phyloP scores from a whole-genome alignment of 2,329 filamentous ascomycete genomes.

The Aspergillus ustus region DNA sequence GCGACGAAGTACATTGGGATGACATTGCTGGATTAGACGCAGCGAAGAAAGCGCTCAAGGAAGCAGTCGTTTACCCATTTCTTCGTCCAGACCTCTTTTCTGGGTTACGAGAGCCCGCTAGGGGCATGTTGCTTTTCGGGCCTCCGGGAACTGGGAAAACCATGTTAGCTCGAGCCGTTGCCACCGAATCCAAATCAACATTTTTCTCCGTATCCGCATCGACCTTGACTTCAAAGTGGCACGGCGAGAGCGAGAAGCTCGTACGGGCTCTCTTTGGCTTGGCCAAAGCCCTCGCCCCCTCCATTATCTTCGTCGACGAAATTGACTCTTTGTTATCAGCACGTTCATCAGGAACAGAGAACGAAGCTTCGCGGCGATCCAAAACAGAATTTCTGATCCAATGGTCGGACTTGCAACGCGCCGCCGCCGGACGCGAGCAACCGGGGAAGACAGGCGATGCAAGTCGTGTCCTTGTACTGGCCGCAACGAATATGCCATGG shows the following conservation, averaged over 20 bases:
- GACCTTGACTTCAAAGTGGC: slow-evolving; percentile 91
- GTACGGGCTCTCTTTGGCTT: slow-evolving; percentile 88
- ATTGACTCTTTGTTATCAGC: slow-evolving; percentile 92
- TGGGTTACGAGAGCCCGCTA: slow-evolving; percentile 88
- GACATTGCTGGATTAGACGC: slow-evolving; percentile 90
- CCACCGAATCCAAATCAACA: slow-evolving; percentile 90
- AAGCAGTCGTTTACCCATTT: slow-evolving; percentile 97
- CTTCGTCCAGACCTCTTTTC: slow-evolving; percentile 93
- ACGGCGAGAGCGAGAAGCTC: slow-evolving; percentile 95
- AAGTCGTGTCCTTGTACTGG: slow-evolving; percentile 86
- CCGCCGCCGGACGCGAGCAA: slow-evolving; percentile 82
- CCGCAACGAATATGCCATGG: slow-evolving; percentile 96
- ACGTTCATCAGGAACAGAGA: slow-evolving; percentile 75
- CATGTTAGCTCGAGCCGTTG: slow-evolving; percentile 92
- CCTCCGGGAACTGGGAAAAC: slow-evolving; percentile 98
- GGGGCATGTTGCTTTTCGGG: slow-evolving; percentile 94
- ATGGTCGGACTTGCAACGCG: slow-evolving; percentile 92
- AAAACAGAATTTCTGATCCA: slow-evolving; percentile 98
- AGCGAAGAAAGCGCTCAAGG: slow-evolving; percentile 89
- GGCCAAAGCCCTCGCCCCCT: slow-evolving; percentile 87
- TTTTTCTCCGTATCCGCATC: slow-evolving; percentile 98
- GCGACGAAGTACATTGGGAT: slow-evolving; percentile 92
- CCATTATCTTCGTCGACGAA: slow-evolving; percentile 98
- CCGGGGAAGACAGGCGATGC: slow-evolving; percentile 73
- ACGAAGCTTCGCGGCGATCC: slow-evolving; percentile 89